Evolutionary conservation across 768 basidiomycete species (phyloP), one percentile per base, ranked within the genome.

Genomic region (Lactifluus volemus): DNA sequence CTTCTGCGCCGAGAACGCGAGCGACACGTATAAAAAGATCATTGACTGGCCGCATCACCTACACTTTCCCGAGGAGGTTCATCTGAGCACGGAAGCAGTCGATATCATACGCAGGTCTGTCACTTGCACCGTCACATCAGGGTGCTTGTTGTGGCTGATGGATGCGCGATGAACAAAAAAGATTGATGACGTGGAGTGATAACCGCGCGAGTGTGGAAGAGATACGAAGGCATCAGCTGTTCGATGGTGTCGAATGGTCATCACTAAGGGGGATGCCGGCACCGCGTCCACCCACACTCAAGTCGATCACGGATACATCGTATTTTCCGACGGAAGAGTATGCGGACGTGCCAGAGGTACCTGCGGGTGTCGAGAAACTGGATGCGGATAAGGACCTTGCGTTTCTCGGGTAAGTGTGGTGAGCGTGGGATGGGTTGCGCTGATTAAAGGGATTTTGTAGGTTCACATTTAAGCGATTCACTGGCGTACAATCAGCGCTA

Each of bases 1-100:
- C 0, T 95, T 98, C 77, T 97, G 92, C 73, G 92, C 93, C 3
- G 95, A 98, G 72, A 89, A 89, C 55, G 93, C 97, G 19, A 92
- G 95, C 69, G 96, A 98, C 67, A 98, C 95, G 25, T 99, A 99
- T 73, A 86, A 95, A 69, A 98, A 98, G 77, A 98, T 98, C 67
- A 85, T 96, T 74, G 88, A 94, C 70, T 99, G 96, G 97, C 81
- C 83, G 65, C 78, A 85, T 57, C 88, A 89, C 73, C 82, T 98
- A 36, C 77, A 76, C 51, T 94, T 98, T 74, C 97, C 97, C 0
- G 93, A 95, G 58, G 96, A 99, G 68, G 90, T 98, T n/a, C 89
- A 96, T 70, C 77, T 98, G 55, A 93, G 91, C 69, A 78, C 83
- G 44, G 96, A 98, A 73, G 88, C 91, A 0, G 92, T 96, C 74